phyloP scores from a whole-genome alignment of 2,329 filamentous ascomycete species.

The Pseudopithomyces chartarum region DNA sequence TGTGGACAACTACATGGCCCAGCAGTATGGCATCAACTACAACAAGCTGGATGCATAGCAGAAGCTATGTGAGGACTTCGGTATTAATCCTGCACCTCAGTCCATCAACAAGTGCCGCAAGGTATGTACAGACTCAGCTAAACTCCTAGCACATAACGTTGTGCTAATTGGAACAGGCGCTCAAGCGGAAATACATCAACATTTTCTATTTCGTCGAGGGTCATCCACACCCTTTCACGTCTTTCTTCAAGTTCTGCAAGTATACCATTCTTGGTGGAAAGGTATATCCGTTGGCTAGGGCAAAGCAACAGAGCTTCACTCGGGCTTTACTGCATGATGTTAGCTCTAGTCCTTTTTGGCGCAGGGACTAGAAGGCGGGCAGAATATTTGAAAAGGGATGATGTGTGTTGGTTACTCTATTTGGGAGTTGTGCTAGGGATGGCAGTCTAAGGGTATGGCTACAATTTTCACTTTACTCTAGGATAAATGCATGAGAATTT shows the following conservation, averaged over 20 bases:
- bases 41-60: conserved; percentile 29
- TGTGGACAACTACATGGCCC: conserved; percentile 7
- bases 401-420: too few relatives aligned
- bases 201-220: background rate
- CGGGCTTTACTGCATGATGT: background rate
- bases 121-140: conserved; percentile 12
- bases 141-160: background rate
- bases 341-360: too few relatives aligned
- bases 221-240: background rate
- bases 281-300: background rate
- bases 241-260: background rate
- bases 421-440: too few relatives aligned
- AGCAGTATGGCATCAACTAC: conserved; percentile 15
- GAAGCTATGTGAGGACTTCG: conserved; percentile 30
- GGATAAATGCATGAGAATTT: too few relatives aligned
- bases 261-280: background rate
- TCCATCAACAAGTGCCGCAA: conserved; percentile 35
- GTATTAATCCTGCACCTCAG: conserved; percentile 17
- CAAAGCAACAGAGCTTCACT: background rate
- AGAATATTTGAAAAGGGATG: too few relatives aligned
- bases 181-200: background rate
- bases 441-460: too few relatives aligned
- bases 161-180: background rate
- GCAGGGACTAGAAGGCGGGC: too few relatives aligned
- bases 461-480: too few relatives aligned